These are phyloP conservation scores for Monilinia vaccinii-corymbosi DNA, from an alignment of 2,329 filamentous ascomycete species.

Conservation along the genomic window DNA sequence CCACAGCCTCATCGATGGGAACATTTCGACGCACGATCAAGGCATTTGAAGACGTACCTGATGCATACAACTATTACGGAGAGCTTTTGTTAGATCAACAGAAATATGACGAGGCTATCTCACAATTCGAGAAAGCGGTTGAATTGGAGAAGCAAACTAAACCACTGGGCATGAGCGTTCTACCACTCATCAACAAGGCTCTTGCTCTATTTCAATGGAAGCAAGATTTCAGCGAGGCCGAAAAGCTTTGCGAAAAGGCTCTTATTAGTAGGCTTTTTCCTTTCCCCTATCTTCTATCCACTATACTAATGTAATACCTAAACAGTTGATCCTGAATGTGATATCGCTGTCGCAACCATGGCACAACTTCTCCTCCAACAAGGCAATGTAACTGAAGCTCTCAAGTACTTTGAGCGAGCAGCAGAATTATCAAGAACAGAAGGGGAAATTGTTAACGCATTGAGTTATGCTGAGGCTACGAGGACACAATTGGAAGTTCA, in stretches of 20 bases:
- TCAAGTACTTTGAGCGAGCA: conserved; percentile 94
- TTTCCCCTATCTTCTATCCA: not conserved
- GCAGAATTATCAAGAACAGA: conserved; percentile 92
- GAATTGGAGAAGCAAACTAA: conserved; percentile 96
- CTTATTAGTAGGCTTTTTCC: conserved; percentile 70
- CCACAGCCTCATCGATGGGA: conserved; percentile 94
- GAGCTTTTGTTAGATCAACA: conserved; percentile 94
- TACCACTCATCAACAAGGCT: conserved; percentile 97
- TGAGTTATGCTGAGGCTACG: conserved; percentile 95
- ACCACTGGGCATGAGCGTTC: conserved; percentile 92
- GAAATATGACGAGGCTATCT: conserved; percentile 89
- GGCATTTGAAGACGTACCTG: conserved; percentile 93
- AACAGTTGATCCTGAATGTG: conserved; percentile 91
- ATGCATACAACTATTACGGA: conserved; percentile 99
- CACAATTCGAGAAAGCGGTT: conserved; percentile 97
- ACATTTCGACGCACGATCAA: conserved; percentile 97
- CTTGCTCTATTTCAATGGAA: conserved; percentile 97
- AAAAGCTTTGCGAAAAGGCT: conserved; percentile 94
- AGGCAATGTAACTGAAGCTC: conserved; percentile 89
- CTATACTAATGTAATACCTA: conserved; percentile 10
- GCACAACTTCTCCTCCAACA: conserved; percentile 94
- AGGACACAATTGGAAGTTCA: conserved; percentile 90
- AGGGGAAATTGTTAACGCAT: conserved; percentile 88
- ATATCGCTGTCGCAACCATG: conserved; percentile 98
- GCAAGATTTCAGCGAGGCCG: conserved; percentile 87